Percentiles rank a stretch among this genome's conserved stretches.
Conservation (phyloP, 78 protist genomes). For the Carpediemonas membranifera region DNA sequence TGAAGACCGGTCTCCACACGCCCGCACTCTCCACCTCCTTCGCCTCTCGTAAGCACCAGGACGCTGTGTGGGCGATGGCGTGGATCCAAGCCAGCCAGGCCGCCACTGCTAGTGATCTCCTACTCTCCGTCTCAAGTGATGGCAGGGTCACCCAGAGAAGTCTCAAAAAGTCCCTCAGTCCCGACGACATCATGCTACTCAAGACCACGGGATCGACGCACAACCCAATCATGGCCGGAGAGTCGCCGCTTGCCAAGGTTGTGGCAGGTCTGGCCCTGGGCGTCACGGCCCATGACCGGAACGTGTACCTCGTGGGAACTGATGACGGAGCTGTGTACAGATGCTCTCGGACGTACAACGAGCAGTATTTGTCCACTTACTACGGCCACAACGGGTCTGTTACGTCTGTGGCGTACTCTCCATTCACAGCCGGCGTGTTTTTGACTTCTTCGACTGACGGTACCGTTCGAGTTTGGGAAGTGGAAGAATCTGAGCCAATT, state of each 20-base stretch:
- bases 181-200: constrained; percentile 26
- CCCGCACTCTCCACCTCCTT: no score
- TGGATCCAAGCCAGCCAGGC: background rate
- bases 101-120: constrained; percentile 12
- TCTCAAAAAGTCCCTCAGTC: constrained; percentile 44
- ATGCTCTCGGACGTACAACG: constrained; percentile 48
- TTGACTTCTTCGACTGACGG: constrained; percentile 46
- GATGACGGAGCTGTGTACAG: constrained; percentile 59
- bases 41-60: constrained; percentile 36
- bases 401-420: constrained; percentile 26
- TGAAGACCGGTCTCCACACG: background rate
- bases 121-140: constrained; percentile 52
- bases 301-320: constrained; percentile 46
- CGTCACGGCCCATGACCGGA: constrained; percentile 4
- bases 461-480: constrained; percentile 36
- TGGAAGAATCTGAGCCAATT: background rate
- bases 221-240: no score
- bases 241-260: no score
- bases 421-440: constrained; percentile 31
- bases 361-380: constrained; percentile 41
- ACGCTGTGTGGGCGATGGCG: constrained; percentile 44
- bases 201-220: no score
- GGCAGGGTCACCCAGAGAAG: constrained; percentile 56
- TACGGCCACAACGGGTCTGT: constrained; percentile 48
- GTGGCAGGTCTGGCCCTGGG: no score